Base-by-base conservation (phyloP, 2,329 filamentous ascomycete species). In the Aphanoascus verrucosus region DNA sequence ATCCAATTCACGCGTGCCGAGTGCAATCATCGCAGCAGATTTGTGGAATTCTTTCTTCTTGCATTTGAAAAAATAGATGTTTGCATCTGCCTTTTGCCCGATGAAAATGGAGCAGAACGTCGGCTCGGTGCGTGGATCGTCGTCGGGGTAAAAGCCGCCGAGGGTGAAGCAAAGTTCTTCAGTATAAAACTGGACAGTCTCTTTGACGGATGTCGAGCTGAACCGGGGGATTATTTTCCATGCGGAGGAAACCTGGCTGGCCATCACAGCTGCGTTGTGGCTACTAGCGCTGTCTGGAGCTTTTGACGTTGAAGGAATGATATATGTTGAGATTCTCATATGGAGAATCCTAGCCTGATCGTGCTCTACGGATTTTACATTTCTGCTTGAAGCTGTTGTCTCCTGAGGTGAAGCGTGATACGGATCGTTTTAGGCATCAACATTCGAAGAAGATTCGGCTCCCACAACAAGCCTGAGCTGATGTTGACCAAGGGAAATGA, bases 221-320 rank as follows among this genome's bases (percentile, higher is more conserved):
- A 61, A 61, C 32, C 58, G 55, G 5, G 59, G 59, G 28, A 61
- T 59, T 9, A 61, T 55, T 43, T 59, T 59, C 59, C 58, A 60
- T 32, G 58, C 58, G 1, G 59, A 59, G 11, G 15, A 20, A 14
- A 43, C 34, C 47, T 38, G 42, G 17, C 37, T 20, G 28, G 49
- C 50, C 54, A 53, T 53, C 23, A 28, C 7, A n/a, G 23, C 23
- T 28, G 23, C 7, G 23, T 7, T 28, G 7, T 28, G 7, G n/a
- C n/a, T 28, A 28, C 3, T 28, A 28, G 23, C 7, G 23, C 23
- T 28, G 3, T 7, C 7, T 28, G 7, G 7, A n/a, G n/a, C n/a
- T n/a, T n/a, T n/a, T 28, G 31, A 12, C 19, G n/a, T 23, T 6
- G 4, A 6, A 46, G 17, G 20, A 46, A 15, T n/a, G 8, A 46